Percentiles rank a stretch among this genome's conserved stretches.
Evolutionary conservation across 2,329 filamentous ascomycete genomes (phyloP).

Genomic region (Catunica adiposa): DNA sequence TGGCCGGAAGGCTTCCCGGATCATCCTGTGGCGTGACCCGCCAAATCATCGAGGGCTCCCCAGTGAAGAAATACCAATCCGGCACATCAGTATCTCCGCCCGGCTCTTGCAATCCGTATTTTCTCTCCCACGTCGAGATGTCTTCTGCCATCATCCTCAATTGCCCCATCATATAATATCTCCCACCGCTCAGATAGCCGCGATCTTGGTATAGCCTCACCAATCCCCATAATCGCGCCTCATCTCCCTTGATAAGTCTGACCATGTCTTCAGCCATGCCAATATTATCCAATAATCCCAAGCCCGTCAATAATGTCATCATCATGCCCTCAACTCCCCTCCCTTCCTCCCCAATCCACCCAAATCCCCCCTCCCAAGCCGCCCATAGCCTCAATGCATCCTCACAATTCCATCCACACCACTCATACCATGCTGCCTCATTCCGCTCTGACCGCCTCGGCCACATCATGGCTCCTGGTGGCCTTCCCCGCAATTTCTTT

Average conservation of each 20-base stretch:
- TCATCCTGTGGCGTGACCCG: too few species aligned
- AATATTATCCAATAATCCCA: neutral
- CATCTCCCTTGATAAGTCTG: neutral
- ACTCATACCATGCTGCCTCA: neutral
- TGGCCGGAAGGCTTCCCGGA: too few species aligned
- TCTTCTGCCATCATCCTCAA: neutral
- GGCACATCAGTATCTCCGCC: neutral
- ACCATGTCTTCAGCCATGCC: neutral
- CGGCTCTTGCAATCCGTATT: neutral
- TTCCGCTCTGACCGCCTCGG: neutral
- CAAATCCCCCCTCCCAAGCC: neutral
- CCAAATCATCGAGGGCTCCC: too few species aligned
- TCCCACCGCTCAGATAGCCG: neutral
- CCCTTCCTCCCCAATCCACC: neutral
- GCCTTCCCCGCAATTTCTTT: neutral
- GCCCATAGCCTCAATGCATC: neutral
- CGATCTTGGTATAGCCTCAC: neutral
- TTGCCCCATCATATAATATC: neutral
- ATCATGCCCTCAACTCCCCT: neutral
- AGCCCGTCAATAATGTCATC: neutral
- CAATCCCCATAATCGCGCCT: neutral
- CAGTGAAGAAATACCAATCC: too few species aligned
- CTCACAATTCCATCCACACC: neutral
- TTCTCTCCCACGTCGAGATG: neutral
- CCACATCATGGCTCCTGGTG: neutral